phyloP scores from a whole-genome alignment of 257 asterid genomes.

The Ligustrum vulgare region DNA sequence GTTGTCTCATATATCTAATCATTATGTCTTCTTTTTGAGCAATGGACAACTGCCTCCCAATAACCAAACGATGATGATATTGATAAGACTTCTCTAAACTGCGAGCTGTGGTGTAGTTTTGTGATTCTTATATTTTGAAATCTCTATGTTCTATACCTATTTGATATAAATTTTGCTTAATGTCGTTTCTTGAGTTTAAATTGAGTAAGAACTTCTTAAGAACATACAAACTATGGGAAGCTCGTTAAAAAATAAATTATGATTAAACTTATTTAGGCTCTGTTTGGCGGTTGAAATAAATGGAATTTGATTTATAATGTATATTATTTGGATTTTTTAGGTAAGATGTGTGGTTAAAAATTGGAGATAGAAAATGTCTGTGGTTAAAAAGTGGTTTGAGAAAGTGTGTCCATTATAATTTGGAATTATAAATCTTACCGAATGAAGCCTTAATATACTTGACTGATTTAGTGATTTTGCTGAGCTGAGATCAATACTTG shows the following conservation, averaged over 20 bases:
- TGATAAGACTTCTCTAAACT: background rate
- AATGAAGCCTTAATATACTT: too few relatives aligned
- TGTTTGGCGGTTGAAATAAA: too few relatives aligned
- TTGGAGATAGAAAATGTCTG: too few relatives aligned
- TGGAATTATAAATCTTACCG: too few relatives aligned
- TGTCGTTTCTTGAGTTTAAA: background rate
- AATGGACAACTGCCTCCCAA: background rate
- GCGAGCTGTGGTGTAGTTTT: background rate
- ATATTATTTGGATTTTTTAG: too few relatives aligned
- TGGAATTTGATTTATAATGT: too few relatives aligned
- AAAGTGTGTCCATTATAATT: too few relatives aligned
- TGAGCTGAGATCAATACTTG: background rate
- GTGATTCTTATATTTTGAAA: background rate
- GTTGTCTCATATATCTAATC: background rate
- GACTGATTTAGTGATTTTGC: background rate
- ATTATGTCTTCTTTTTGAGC: background rate
- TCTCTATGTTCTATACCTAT: background rate
- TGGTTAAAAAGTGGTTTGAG: too few relatives aligned
- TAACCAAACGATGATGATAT: background rate
- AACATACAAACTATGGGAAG: background rate
- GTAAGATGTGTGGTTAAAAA: too few relatives aligned
- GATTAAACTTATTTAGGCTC: background rate
- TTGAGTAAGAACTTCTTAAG: background rate
- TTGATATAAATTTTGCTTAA: background rate
- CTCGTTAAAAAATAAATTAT: background rate